phyloP scores from a whole-genome alignment of 108 stramenopile species.

The Conticribra guillardii region DNA sequence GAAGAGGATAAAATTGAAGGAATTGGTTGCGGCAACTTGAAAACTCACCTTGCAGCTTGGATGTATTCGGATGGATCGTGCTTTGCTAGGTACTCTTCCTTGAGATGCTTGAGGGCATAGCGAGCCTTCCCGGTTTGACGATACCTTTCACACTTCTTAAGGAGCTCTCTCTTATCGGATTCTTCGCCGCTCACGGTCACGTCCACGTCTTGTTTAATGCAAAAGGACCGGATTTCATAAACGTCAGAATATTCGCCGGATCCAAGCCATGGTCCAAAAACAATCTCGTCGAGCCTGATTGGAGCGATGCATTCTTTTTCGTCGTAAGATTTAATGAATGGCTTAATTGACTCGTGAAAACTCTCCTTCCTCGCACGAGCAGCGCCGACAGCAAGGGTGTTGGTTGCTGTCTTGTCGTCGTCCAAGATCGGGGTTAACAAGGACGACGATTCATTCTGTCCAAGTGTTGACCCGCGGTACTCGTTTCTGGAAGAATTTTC shows the following conservation, averaged over 20 bases:
- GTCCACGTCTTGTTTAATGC: not conserved
- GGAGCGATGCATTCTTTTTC: constrained; percentile 29
- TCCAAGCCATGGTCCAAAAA: constrained; percentile 65
- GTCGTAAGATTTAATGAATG: too few relatives aligned
- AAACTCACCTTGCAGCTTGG: constrained; percentile 32
- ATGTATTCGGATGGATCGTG: constrained; percentile 1
- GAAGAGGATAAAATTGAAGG: too few relatives aligned
- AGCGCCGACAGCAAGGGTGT: too few relatives aligned
- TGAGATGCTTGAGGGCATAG: constrained; percentile 40
- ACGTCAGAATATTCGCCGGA: constrained; percentile 77
- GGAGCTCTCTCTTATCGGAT: not conserved
- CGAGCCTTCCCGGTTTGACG: constrained; percentile 33
- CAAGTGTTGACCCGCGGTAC: too few relatives aligned
- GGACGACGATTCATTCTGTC: too few relatives aligned
- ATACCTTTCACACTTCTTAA: constrained; percentile 32
- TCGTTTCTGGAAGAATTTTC: too few relatives aligned
- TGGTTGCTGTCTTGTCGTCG: too few relatives aligned
- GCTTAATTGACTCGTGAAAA: too few relatives aligned
- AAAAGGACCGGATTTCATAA: constrained; percentile 59
- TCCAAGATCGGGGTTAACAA: too few relatives aligned
- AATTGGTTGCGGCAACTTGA: too few relatives aligned
- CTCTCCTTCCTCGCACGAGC: too few relatives aligned
- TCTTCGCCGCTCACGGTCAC: not conserved
- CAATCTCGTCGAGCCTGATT: constrained; percentile 60
- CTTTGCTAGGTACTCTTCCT: constrained; percentile 8